These are phyloP conservation scores for Rubus idaeus DNA, from an alignment of 306 rosid species.

Conservation along the genomic window DNA sequence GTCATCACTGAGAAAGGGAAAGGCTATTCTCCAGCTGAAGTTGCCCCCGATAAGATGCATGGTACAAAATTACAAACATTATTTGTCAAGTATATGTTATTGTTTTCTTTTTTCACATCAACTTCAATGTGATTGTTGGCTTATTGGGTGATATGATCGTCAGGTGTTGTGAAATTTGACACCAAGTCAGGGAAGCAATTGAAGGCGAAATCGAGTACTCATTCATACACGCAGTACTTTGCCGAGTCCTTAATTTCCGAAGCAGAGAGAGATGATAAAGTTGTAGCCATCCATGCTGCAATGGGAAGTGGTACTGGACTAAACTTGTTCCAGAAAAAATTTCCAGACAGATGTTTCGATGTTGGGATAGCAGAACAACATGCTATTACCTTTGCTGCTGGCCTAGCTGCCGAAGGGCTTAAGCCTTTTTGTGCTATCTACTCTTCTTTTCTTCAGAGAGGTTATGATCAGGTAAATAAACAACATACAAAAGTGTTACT, in stretches of 20 bases:
- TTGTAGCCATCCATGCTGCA: conserved; percentile 66
- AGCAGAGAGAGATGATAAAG: conserved; percentile 49
- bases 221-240: conserved; percentile 53
- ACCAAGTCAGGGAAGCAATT: conserved; percentile 56
- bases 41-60: conserved; percentile 69
- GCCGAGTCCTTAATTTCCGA: conserved; percentile 59
- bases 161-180: conserved; percentile 67
- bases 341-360: conserved; percentile 58
- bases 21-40: conserved; percentile 62
- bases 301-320: conserved; percentile 87
- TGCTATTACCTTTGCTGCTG: conserved; percentile 68
- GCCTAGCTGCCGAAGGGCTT: conserved; percentile 58
- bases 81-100: neutral
- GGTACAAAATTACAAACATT: conserved; percentile 27
- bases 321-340: conserved; percentile 54
- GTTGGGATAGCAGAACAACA: conserved; percentile 75
- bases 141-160: neutral
- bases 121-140: neutral
- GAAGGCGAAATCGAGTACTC: conserved; percentile 37
- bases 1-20: conserved; percentile 66
- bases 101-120: too few relatives aligned
- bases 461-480: conserved; percentile 58
- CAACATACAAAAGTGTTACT: neutral
- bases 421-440: conserved; percentile 69
- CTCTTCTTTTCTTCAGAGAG: conserved; percentile 69